Conservation (phyloP, 192 early-diverging fungal species). For the Linnemannia elongata region DNA sequence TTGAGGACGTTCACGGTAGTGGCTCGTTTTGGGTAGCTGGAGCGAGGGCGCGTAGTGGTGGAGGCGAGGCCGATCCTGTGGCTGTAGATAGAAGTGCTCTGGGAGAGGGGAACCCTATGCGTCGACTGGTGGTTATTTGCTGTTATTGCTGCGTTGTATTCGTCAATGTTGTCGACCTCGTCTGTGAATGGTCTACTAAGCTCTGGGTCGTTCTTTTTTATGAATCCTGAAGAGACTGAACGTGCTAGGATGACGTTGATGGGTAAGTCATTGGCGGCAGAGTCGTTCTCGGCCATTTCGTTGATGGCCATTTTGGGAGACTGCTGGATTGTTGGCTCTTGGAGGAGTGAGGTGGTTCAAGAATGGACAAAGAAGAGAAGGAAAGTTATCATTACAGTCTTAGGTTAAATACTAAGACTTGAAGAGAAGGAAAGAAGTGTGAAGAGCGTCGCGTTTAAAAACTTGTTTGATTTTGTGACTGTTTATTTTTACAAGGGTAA, state of each 20-base stretch:
- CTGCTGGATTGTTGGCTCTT: background rate
- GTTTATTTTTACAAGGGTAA: background rate
- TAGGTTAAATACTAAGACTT: no score
- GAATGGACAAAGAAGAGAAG: background rate
- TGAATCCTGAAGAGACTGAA: conserved; percentile 24
- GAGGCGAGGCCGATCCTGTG: conserved; percentile 41
- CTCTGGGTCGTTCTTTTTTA: conserved; percentile 20
- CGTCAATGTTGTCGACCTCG: background rate
- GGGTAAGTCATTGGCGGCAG: background rate
- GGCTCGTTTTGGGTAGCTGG: background rate
- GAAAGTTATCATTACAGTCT: no score
- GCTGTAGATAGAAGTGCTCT: conserved; percentile 27
- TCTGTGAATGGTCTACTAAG: background rate
- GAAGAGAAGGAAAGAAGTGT: background rate
- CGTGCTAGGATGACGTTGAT: conserved; percentile 23
- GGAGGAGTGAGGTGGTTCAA: background rate
- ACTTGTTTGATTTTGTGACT: background rate
- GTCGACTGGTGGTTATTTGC: background rate
- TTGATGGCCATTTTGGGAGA: conserved; percentile 12
- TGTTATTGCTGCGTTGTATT: background rate
- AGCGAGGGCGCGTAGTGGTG: conserved; percentile 4
- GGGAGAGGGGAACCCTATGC: conserved; percentile 19
- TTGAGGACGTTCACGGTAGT: conserved; percentile 7
- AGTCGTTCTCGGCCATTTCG: background rate
- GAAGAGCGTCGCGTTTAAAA: background rate